A percentile compares a stretch with the other conserved stretches of the same genome.
Conservation (phyloP, 768 basidiomycete species). For the Cystobasidium ongulense region DNA sequence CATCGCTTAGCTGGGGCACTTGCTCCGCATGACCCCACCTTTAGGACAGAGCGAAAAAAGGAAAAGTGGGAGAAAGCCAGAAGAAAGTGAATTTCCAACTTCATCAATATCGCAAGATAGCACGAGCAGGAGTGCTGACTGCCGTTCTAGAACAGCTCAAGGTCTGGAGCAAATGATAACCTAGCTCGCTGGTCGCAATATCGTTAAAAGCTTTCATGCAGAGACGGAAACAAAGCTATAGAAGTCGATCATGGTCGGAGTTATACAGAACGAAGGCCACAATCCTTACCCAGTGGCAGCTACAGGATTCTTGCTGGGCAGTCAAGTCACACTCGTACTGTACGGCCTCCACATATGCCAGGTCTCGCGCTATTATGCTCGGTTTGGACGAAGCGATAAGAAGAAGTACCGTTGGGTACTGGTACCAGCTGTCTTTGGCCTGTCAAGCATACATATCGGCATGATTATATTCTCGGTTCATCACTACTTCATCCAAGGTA, state of each 20-base stretch:
- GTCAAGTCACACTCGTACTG: not conserved
- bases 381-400: conserved; percentile 17
- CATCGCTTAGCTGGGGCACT: no score
- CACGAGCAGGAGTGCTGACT: no score
- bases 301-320: conserved; percentile 17
- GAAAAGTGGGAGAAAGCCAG: no score
- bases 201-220: no score
- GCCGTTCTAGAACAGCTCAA: no score
- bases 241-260: not conserved
- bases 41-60: no score
- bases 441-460: conserved; percentile 3
- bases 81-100: no score
- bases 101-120: no score
- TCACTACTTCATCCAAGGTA: conserved; percentile 21
- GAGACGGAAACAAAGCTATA: not conserved
- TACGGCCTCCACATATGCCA: conserved; percentile 18
- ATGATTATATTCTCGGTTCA: not conserved
- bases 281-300: conserved; percentile 29
- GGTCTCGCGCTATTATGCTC: conserved; percentile 8
- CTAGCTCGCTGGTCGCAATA: no score
- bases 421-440: not conserved
- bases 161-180: no score
- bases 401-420: conserved; percentile 2
- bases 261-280: not conserved
- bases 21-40: no score